Percentiles rank a stretch among this genome's conserved stretches.
phyloP scores from a whole-genome alignment of 345 rosid species.

The Orychophragmus violaceus region DNA sequence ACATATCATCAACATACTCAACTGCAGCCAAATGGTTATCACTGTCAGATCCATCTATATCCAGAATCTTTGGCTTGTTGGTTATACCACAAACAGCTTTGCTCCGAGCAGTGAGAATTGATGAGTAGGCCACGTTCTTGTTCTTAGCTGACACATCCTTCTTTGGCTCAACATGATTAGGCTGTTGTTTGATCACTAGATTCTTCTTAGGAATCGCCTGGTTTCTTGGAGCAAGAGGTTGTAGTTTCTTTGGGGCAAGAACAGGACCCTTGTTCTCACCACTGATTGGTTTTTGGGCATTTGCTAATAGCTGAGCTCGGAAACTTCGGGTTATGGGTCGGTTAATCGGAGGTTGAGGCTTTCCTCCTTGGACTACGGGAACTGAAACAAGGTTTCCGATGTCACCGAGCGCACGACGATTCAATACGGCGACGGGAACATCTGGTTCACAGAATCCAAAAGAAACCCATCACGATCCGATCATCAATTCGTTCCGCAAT shows the following conservation, averaged over 20 bases:
- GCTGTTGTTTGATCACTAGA: constrained; percentile 15
- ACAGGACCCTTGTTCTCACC: constrained; percentile 20
- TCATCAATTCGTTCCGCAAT: neutral
- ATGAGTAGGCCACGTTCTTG: constrained; percentile 53
- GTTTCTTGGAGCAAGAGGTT: constrained; percentile 19
- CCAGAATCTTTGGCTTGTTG: constrained; percentile 38
- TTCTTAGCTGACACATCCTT: constrained; percentile 20
- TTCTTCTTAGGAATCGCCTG: constrained; percentile 16
- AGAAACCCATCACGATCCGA: constrained; percentile 10
- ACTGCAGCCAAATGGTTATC: constrained; percentile 62
- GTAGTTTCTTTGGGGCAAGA: constrained; percentile 15
- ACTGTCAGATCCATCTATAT: constrained; percentile 66
- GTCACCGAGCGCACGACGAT: constrained; percentile 79
- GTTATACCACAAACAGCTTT: constrained; percentile 69
- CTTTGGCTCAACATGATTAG: constrained; percentile 4
- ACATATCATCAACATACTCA: constrained; percentile 92
- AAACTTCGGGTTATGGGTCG: constrained; percentile 28
- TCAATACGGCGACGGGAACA: constrained; percentile 45
- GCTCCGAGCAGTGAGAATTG: constrained; percentile 85
- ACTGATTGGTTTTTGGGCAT: constrained; percentile 21
- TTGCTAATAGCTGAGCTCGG: constrained; percentile 28
- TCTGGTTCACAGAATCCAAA: constrained; percentile 4
- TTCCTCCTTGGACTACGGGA: constrained; percentile 47
- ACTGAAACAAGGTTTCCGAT: constrained; percentile 65
- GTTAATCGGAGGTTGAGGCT: constrained; percentile 28